Conservation (phyloP, 306 rosid species). For the Glycine tomentella region DNA sequence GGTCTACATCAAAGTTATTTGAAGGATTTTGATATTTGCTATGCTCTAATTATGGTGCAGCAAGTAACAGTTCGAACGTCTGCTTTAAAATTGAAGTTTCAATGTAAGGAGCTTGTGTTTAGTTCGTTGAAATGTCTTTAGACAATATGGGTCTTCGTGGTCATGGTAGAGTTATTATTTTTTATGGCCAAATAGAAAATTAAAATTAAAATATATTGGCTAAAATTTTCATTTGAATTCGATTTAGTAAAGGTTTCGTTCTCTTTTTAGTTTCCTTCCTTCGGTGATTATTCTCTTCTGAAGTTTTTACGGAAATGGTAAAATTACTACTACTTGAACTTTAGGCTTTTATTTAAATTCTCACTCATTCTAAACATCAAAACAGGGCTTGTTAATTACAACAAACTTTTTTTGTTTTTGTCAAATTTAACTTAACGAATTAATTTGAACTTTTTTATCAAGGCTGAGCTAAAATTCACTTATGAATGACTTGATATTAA, state of each 20-base stretch:
- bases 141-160: background rate
- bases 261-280: background rate
- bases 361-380: too few species aligned
- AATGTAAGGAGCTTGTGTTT: slow-evolving; percentile 22
- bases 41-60: slow-evolving; percentile 31
- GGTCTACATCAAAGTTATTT: slow-evolving; percentile 39
- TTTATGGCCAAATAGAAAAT: background rate
- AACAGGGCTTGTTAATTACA: too few species aligned
- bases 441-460: background rate
- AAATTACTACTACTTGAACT: background rate
- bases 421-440: background rate
- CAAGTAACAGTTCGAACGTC: background rate
- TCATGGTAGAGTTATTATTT: background rate
- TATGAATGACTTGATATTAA: background rate
- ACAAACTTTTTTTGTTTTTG: background rate
- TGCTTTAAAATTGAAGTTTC: background rate
- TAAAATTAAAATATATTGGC: background rate
- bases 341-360: background rate
- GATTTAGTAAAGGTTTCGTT: background rate
- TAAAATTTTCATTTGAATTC: background rate
- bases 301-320: background rate
- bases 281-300: background rate
- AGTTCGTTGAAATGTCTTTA: background rate
- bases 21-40: slow-evolving; percentile 38
- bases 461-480: background rate